phyloP scores from a whole-genome alignment of 495 filamentous ascomycete genomes.

The Podospora anserina region DNA sequence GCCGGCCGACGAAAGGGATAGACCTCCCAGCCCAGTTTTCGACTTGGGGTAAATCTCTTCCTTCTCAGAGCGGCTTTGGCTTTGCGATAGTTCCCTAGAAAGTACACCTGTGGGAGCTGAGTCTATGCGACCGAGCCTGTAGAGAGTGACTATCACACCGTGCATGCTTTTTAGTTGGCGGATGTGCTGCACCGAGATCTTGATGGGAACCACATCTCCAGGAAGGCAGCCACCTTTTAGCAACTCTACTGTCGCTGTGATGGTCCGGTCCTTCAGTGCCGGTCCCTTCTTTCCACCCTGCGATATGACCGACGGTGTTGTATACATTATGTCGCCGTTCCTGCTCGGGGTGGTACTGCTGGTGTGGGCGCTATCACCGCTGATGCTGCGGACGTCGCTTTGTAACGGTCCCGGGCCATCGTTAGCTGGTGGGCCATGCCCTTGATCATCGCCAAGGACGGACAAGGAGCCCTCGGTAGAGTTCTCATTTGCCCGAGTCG shows the following conservation, averaged over 20 bases:
- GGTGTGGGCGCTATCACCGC: conserved; percentile 45
- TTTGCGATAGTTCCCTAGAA: conserved; percentile 57
- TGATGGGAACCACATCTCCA: conserved; percentile 77
- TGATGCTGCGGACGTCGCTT: conserved; percentile 47
- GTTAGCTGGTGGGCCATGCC: conserved; percentile 25
- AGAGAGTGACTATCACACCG: conserved; percentile 89
- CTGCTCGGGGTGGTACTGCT: conserved; percentile 41
- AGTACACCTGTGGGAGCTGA: conserved; percentile 65
- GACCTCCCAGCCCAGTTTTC: conserved; percentile 68
- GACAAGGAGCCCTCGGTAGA: conserved; percentile 42
- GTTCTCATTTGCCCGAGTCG: conserved; percentile 40
- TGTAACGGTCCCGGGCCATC: conserved; percentile 33
- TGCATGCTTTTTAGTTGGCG: conserved; percentile 84
- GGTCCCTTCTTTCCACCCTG: conserved; percentile 18
- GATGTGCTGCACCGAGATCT: conserved; percentile 77
- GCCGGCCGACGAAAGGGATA: conserved; percentile 76
- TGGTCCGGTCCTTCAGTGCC: conserved; percentile 57
- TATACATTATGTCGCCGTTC: conserved; percentile 33
- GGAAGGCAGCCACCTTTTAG: conserved; percentile 79
- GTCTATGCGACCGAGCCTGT: conserved; percentile 88
- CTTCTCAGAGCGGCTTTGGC: conserved; percentile 61
- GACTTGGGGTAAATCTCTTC: conserved; percentile 80
- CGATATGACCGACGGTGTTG: conserved; percentile 9
- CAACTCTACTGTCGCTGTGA: conserved; percentile 82
- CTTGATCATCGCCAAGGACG: conserved; percentile 37